Percentiles rank a stretch among this genome's conserved stretches.
Conservation (phyloP, 306 rosid genomes). For the Benincasa hispida region DNA sequence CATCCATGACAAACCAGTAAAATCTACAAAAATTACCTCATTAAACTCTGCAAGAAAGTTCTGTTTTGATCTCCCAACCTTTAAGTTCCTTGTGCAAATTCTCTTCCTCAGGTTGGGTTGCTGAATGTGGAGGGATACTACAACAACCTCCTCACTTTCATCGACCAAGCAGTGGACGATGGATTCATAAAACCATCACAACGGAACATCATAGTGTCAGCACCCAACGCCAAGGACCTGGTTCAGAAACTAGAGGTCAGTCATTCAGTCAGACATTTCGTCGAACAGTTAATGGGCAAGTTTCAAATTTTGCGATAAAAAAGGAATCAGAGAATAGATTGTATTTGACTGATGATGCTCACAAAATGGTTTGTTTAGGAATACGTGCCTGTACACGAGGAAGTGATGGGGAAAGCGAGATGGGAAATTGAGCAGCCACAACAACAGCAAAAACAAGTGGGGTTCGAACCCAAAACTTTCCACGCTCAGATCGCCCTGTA, state of each 20-base stretch:
- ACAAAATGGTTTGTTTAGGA: constrained; percentile 15
- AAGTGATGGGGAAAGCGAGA: constrained; percentile 25
- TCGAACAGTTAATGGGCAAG: background rate
- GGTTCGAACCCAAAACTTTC: constrained; percentile 32
- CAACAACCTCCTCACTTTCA: constrained; percentile 36
- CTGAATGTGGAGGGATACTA: constrained; percentile 49
- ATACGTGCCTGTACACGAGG: constrained; percentile 44
- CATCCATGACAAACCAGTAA: constrained; percentile 51
- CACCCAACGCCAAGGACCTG: constrained; percentile 43
- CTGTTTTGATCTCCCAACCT: background rate
- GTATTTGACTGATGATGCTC: background rate
- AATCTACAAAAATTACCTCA: background rate
- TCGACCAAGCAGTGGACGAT: constrained; percentile 48
- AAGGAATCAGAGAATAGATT: background rate
- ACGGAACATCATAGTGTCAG: constrained; percentile 42
- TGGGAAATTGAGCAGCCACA: constrained; percentile 30
- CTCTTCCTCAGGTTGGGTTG: constrained; percentile 30
- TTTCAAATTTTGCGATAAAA: background rate
- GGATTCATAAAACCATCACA: constrained; percentile 50
- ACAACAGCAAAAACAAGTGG: constrained; percentile 13
- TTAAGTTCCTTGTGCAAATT: background rate
- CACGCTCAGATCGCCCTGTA: constrained; percentile 36
- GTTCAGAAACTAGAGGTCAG: constrained; percentile 45
- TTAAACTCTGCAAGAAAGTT: background rate
- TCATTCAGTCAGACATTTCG: background rate